These are phyloP conservation scores for Aegle marmelos DNA, from an alignment of 345 rosid genomes.

Conservation along the genomic window DNA sequence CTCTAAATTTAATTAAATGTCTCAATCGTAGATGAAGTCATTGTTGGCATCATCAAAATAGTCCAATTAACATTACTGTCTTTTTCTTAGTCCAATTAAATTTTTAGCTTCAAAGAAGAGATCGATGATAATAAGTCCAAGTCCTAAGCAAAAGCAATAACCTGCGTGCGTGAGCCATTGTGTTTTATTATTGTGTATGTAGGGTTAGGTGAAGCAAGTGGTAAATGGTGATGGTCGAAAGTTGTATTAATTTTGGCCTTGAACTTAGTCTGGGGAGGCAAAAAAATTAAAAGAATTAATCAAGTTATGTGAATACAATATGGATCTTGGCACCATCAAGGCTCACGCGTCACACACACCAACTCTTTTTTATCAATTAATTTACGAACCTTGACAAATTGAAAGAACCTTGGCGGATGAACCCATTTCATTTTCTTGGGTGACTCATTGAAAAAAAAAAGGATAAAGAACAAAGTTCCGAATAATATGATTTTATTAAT, in stretches of 20 bases:
- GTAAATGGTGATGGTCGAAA: slow-evolving; percentile 1
- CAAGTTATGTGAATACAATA: background rate
- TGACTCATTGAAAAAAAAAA: too few species aligned
- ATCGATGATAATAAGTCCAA: slow-evolving; percentile 2
- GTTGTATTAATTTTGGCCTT: slow-evolving; percentile 19
- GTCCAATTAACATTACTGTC: slow-evolving; percentile 25
- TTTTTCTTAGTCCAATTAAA: slow-evolving; percentile 41
- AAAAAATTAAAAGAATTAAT: background rate
- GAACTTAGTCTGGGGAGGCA: background rate
- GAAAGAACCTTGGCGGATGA: background rate
- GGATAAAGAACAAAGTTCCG: too few species aligned
- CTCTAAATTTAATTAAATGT: slow-evolving; percentile 25
- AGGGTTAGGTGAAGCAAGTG: slow-evolving; percentile 28
- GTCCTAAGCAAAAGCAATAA: slow-evolving; percentile 20
- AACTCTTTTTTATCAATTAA: background rate
- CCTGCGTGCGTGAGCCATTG: slow-evolving; percentile 5
- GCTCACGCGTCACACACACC: background rate
- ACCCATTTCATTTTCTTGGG: background rate
- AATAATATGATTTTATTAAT: too few species aligned
- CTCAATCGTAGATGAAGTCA: slow-evolving; percentile 40
- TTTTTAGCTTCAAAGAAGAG: slow-evolving; percentile 37
- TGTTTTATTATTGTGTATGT: background rate
- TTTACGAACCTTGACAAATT: background rate
- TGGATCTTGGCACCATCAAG: slow-evolving; percentile 1
- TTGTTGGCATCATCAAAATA: slow-evolving; percentile 38